Evolutionary conservation across 352 stramenopile species (phyloP), one percentile per base, ranked within the genome.

Genomic region (Phytophthora pseudosyringae): DNA sequence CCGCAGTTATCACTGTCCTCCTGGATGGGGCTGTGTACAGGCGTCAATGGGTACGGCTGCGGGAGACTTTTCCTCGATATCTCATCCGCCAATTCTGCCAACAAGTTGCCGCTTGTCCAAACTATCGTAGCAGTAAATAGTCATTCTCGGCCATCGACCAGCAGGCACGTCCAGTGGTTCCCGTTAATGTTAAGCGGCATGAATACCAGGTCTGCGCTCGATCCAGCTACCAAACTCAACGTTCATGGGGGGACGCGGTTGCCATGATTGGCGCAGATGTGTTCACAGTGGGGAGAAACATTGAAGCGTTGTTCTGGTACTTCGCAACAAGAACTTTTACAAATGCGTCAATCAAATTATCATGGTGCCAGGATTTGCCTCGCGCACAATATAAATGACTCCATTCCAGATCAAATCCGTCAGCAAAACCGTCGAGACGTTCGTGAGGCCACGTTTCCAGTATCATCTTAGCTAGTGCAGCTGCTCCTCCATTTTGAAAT

Each of bases 121-220:
- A 16, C 39, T 59, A 28, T 59, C 51, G 51, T 59, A 59, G 39
- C 38, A 59, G 38, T 59, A 59, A 21, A 59, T 49, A 25, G 28
- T 26, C 9, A 12, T 16, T 18, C n/a, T 32, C 16, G 18, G 39
- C 7, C 10, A 33, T 49, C 51, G 2, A 50, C 28, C 1, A 59
- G 16, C 1, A 59, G 8, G 28, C 26, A 59, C 10, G 38, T 49
- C 38, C 51, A 59, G 26, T 49, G 38, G 2, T 12, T 41, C 10
- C 16, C 26, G 15, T 39, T 39, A 3, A 58, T 33, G 38, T 50
- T 50, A 11, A 59, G 16, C 12, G 39, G 39, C 26, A 59, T 50
- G n/a, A 59, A 59, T 12, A 49, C 16, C 51, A 47, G 5, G 26
- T 47, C 21, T 21, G 16, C 13, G 1, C 12, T 47, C 21, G n/a